Conservation (phyloP, 2,329 filamentous ascomycete genomes). For the Fusarium agapanthi region DNA sequence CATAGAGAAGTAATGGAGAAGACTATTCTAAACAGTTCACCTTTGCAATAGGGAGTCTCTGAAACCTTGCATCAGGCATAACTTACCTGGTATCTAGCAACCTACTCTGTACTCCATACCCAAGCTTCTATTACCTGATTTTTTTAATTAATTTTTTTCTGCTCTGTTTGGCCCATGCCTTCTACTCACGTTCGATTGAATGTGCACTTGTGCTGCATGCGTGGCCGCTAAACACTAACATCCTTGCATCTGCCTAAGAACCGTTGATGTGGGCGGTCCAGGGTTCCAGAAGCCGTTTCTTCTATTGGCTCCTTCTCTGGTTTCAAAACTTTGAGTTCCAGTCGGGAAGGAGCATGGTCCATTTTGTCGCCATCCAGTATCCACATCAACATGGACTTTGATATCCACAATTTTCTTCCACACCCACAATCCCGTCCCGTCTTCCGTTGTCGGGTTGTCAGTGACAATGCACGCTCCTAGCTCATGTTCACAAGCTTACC, state of each 20-base stretch:
- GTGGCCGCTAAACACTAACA: constrained; percentile 26
- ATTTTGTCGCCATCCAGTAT: constrained; percentile 25
- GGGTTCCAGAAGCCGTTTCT: constrained; percentile 14
- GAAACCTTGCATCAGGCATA: not conserved
- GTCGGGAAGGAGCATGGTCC: constrained; percentile 35
- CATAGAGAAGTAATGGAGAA: not conserved
- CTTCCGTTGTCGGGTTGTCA: not conserved
- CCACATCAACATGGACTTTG: constrained; percentile 19
- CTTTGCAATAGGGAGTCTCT: not conserved
- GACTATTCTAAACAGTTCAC: not conserved
- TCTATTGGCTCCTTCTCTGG: constrained; percentile 22
- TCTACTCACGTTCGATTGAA: constrained; percentile 21
- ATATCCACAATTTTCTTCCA: constrained; percentile 1
- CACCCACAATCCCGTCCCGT: not conserved
- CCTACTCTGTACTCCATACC: not conserved
- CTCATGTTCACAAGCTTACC: not conserved
- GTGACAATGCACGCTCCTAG: not conserved
- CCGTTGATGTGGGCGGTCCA: constrained; percentile 25
- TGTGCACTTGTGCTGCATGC: constrained; percentile 17
- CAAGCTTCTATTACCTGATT: not conserved
- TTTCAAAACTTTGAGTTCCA: constrained; percentile 37
- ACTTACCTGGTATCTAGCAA: not conserved
- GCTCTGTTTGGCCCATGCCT: not conserved
- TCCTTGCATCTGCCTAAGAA: constrained; percentile 27
- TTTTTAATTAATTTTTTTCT: not conserved